A percentile compares a stretch with the other conserved stretches of the same genome.
These are phyloP conservation scores for Aspergillus puulaauensis DNA, from an alignment of 2,329 filamentous ascomycete species.

Conservation along the genomic window DNA sequence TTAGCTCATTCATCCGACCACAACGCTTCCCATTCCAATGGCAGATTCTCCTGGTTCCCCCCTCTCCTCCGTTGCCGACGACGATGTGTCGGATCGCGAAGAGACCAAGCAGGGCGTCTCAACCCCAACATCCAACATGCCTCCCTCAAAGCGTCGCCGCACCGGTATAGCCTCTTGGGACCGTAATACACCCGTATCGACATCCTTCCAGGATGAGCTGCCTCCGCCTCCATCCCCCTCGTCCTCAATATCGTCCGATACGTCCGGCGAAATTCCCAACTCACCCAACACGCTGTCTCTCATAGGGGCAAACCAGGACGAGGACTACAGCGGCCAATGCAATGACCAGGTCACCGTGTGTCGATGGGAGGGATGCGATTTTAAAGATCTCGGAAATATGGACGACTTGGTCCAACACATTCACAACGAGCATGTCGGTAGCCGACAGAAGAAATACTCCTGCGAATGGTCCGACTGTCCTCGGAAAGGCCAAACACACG, in stretches of 20 bases:
- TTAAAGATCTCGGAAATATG: conserved; percentile 74
- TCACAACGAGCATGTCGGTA: conserved; percentile 91
- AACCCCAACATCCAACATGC: conserved; percentile 43
- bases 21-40: conserved; percentile 31
- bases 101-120: conserved; percentile 55
- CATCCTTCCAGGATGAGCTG: conserved; percentile 38
- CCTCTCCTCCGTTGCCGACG: conserved; percentile 64
- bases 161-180: conserved; percentile 47
- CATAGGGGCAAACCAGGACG: conserved; percentile 43
- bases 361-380: conserved; percentile 73
- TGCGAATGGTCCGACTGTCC: conserved; percentile 94
- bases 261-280: conserved; percentile 77
- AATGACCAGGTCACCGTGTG: conserved; percentile 77
- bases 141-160: conserved; percentile 50
- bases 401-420: conserved; percentile 79
- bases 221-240: conserved; percentile 48
- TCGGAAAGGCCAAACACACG: conserved; percentile 86
- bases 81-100: conserved; percentile 57
- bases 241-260: conserved; percentile 84
- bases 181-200: conserved; percentile 52
- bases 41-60: conserved; percentile 61
- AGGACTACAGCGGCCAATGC: conserved; percentile 68
- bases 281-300: conserved; percentile 57
- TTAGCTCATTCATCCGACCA: not conserved
- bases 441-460: conserved; percentile 92